Evolutionary conservation across 116 monocot genomes (phyloP).

Genomic region (Thalassia testudinum): DNA sequence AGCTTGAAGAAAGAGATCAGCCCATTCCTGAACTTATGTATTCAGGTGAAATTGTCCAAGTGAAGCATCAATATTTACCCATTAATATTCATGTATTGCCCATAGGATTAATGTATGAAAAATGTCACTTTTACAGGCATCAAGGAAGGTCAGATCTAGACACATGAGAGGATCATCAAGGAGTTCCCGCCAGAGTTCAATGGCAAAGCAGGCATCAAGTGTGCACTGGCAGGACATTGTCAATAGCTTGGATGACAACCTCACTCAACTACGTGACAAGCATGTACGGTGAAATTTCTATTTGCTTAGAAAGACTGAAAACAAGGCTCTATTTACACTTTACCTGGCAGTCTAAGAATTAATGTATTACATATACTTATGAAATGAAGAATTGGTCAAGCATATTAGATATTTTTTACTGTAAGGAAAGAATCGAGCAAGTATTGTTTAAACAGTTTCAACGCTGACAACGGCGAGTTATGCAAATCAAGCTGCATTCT

Average conservation of each 20-base stretch:
- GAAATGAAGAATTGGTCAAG: not conserved
- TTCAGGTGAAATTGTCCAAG: conserved; percentile 42
- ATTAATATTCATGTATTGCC: not conserved
- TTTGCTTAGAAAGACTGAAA: too few relatives aligned
- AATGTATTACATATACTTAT: not conserved
- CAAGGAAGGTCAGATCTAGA: conserved; percentile 51
- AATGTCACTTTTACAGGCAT: conserved; percentile 32
- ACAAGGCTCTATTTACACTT: too few relatives aligned
- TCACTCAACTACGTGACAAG: conserved; percentile 38
- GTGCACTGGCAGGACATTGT: conserved; percentile 90
- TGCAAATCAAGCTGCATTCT: too few relatives aligned
- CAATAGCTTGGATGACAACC: conserved; percentile 52
- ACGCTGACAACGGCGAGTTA: not conserved
- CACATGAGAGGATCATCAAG: conserved; percentile 52
- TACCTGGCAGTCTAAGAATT: too few relatives aligned
- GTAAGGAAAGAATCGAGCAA: too few relatives aligned
- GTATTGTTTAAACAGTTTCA: not conserved
- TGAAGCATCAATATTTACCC: not conserved
- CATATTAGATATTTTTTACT: too few relatives aligned
- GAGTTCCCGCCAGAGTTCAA: conserved; percentile 43
- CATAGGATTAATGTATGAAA: too few relatives aligned
- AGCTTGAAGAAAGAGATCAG: conserved; percentile 91
- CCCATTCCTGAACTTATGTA: conserved; percentile 76
- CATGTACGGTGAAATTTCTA: conserved; percentile 29
- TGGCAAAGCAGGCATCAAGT: conserved; percentile 76